Percentiles rank a stretch among this genome's conserved stretches.
Evolutionary conservation across 2,329 filamentous ascomycete species (phyloP).

Genomic region (Capronia coronata): DNA sequence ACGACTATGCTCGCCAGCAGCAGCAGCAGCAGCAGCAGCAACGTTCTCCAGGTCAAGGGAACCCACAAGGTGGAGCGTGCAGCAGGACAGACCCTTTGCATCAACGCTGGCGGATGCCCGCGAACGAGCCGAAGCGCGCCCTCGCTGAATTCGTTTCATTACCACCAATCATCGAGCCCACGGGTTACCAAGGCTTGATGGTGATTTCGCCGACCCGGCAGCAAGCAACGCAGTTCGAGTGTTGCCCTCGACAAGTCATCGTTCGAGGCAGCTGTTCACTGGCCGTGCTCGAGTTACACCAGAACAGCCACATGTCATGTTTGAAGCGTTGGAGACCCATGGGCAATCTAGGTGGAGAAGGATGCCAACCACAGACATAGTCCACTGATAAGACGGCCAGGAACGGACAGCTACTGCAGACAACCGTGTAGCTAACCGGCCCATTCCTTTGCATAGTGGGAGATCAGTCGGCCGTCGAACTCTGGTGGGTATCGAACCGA

Average conservation of each 20-base stretch:
- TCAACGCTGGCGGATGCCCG: not conserved
- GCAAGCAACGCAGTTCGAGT: not conserved
- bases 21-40: too few relatives aligned
- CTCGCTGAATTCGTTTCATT: not conserved
- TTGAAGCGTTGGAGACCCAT: slow-evolving; percentile 5
- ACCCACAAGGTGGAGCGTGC: too few relatives aligned
- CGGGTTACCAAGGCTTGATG: not conserved
- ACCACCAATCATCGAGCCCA: not conserved
- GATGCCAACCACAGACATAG: not conserved
- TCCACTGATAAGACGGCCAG: slow-evolving; percentile 14
- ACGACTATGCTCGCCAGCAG: too few relatives aligned
- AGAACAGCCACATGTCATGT: not conserved
- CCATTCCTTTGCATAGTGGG: slow-evolving; percentile 9
- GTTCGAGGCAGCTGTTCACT: not conserved
- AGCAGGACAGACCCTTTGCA: too few relatives aligned
- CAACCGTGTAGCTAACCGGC: slow-evolving; percentile 13
- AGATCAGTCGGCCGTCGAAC: slow-evolving; percentile 13
- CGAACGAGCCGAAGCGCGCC: not conserved
- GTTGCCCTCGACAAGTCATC: slow-evolving; percentile 4
- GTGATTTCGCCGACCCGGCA: not conserved
- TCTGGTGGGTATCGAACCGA: slow-evolving; percentile 2
- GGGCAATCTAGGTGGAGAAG: slow-evolving; percentile 3
- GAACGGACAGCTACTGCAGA: not conserved
- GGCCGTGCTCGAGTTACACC: slow-evolving; percentile 8
- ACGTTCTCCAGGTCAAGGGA: too few relatives aligned